Evolutionary conservation across 768 basidiomycete genomes (phyloP).

Genomic region (Russula lepida): DNA sequence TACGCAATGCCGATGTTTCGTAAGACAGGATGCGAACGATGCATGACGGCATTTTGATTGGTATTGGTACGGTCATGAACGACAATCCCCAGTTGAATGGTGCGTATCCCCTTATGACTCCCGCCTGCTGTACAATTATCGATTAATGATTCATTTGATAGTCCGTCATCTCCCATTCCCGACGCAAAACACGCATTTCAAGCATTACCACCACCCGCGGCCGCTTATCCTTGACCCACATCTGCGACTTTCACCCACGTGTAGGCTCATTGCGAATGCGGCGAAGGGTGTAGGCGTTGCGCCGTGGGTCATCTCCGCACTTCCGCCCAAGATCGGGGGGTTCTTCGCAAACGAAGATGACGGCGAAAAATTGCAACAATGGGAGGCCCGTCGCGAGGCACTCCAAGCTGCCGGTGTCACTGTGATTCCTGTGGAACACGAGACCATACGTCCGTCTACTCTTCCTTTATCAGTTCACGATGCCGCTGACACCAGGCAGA

Average conservation of each 20-base stretch:
- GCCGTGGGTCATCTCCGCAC: slow-evolving; percentile 63
- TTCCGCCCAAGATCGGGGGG: slow-evolving; percentile 23
- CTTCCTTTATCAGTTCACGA: background rate
- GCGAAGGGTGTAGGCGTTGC: slow-evolving; percentile 48
- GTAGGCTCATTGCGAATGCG: slow-evolving; percentile 65
- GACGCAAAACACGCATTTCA: slow-evolving; percentile 22
- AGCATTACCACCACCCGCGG: slow-evolving; percentile 48
- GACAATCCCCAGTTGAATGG: slow-evolving; percentile 95
- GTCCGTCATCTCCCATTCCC: slow-evolving; percentile 47
- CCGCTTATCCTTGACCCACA: slow-evolving; percentile 79
- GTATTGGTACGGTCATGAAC: slow-evolving; percentile 81
- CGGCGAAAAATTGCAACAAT: slow-evolving; percentile 22
- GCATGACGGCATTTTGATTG: slow-evolving; percentile 90
- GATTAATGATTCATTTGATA: slow-evolving; percentile 23
- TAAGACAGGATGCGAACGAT: slow-evolving; percentile 72
- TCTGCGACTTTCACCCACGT: slow-evolving; percentile 56
- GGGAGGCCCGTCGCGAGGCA: slow-evolving; percentile 29
- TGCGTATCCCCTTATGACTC: slow-evolving; percentile 28
- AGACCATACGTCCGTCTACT: slow-evolving; percentile 30
- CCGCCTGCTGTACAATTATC: background rate
- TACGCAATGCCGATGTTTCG: background rate
- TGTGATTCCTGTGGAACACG: slow-evolving; percentile 44
- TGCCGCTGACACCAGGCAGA: slow-evolving; percentile 3
- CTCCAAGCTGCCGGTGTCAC: slow-evolving; percentile 62
- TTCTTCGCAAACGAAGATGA: slow-evolving; percentile 20